Evolutionary conservation across 345 rosid species (phyloP), one percentile per base, ranked within the genome.

Genomic region (Barbarea vulgaris): DNA sequence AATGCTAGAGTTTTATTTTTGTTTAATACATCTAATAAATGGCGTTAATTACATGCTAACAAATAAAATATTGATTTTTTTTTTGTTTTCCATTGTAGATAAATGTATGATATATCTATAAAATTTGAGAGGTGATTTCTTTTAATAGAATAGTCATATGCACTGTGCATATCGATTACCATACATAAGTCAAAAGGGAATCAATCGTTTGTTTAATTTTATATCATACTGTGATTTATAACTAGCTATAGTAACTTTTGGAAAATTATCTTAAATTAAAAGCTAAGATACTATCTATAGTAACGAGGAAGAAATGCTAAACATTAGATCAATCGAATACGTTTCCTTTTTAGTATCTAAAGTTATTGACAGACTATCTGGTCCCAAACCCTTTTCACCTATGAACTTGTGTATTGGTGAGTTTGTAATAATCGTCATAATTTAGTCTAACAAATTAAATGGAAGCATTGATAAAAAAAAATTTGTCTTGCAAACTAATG

Each of bases 261-360:
- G 7, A 21, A 47, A 30, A 39, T 8, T 25, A 46, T 56, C 75
- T 69, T 76, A 70, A 42, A 62, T 46, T 76, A 33, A 69, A 76
- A 76, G 80, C 52, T 44, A 76, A 76, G 75, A 24, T 76, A 69
- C 74, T 53, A 76, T 76, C 24, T 70, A 62, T 63, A 77, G 76
- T 77, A 70, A 36, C 3, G 60, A 64, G 22, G 53, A 70, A 46
- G 21, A 37, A 63, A 31, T 62, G 25, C 25, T 18, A 77, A 70
- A 41, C 75, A 69, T 61, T 18, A 51, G 39, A 77, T 42, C 70
- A 41, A 62, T 72, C 70, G 25, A 64, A 54, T 73, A 67, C 48
- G 33, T 62, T 63, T 54, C 76, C 4, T 46, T 77, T 50, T 50
- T 19, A 47, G 51, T 3, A 41, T 69, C 22, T 61, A 62, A 72